Percentiles rank a stretch among this genome's conserved stretches.
phyloP scores from a whole-genome alignment of 768 basidiomycete genomes.

The Serendipita sp. region DNA sequence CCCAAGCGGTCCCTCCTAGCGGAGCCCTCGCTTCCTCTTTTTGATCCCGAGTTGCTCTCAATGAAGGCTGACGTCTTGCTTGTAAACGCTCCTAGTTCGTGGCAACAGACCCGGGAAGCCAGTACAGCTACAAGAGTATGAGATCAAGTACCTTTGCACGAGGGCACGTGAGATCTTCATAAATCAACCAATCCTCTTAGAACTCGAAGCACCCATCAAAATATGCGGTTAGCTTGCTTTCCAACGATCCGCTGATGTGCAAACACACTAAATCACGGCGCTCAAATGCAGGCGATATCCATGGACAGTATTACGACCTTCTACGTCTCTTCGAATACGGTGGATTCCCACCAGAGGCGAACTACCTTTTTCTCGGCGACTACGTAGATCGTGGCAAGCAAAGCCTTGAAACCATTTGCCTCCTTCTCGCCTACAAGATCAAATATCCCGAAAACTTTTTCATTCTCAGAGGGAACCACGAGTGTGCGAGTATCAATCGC shows the following conservation, averaged over 20 bases:
- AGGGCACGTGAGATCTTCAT: conserved; percentile 99
- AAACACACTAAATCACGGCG: conserved; percentile 14
- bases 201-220: conserved; percentile 98
- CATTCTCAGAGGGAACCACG: conserved; percentile 96
- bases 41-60: not conserved
- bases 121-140: conserved; percentile 94
- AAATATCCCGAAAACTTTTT: conserved; percentile 99
- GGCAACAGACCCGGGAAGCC: conserved; percentile 98
- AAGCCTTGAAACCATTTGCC: conserved; percentile 97
- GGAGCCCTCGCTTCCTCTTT: not conserved
- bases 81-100: conserved; percentile 44
- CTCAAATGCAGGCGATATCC: conserved; percentile 68
- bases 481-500: conserved; percentile 97
- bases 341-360: conserved; percentile 98
- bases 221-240: conserved; percentile 69
- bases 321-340: conserved; percentile 97
- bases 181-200: conserved; percentile 93
- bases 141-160: conserved; percentile 98
- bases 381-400: conserved; percentile 99
- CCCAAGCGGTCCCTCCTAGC: not conserved
- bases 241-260: conserved; percentile 10
- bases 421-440: conserved; percentile 98
- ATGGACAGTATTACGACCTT: conserved; percentile 98
- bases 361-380: conserved; percentile 99
- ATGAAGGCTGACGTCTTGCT: not conserved